Evolutionary conservation across 306 rosid species (phyloP).

Genomic region (Cucurbita ficifolia): DNA sequence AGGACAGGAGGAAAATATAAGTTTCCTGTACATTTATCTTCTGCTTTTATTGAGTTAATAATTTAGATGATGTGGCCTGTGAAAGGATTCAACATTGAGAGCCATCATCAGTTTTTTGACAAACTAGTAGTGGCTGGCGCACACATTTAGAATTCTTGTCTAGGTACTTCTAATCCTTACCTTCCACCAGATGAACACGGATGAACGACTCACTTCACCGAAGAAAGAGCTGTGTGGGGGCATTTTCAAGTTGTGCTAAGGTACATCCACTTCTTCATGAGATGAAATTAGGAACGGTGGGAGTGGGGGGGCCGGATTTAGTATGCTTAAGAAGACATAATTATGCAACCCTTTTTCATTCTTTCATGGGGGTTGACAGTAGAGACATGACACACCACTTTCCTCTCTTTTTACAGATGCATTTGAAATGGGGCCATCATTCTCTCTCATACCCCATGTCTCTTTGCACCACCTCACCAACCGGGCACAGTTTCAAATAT

Average conservation of each 20-base stretch:
- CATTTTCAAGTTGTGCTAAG: constrained; percentile 23
- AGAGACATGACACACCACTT: constrained; percentile 55
- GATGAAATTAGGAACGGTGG: constrained; percentile 14
- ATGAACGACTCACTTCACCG: constrained; percentile 15
- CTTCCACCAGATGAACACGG: constrained; percentile 17
- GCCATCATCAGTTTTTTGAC: background rate
- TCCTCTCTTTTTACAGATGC: constrained; percentile 48
- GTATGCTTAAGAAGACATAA: constrained; percentile 36
- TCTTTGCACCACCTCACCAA: constrained; percentile 30
- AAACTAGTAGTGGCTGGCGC: background rate
- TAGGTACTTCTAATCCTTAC: constrained; percentile 30
- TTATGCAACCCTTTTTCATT: constrained; percentile 47
- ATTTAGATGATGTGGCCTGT: background rate
- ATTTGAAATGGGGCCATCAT: constrained; percentile 52
- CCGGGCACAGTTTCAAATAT: constrained; percentile 3
- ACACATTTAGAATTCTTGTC: background rate
- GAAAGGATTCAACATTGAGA: background rate
- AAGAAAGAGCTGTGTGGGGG: constrained; percentile 35
- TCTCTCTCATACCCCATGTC: constrained; percentile 17
- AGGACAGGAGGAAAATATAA: background rate
- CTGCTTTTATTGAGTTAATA: background rate
- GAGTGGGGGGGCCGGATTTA: constrained; percentile 28
- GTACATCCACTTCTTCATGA: constrained; percentile 30
- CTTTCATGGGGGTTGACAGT: constrained; percentile 44
- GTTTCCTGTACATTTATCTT: background rate